Evolutionary conservation across 306 rosid species (phyloP), one percentile per base, ranked within the genome.

Genomic region (Cucumis cinereus): DNA sequence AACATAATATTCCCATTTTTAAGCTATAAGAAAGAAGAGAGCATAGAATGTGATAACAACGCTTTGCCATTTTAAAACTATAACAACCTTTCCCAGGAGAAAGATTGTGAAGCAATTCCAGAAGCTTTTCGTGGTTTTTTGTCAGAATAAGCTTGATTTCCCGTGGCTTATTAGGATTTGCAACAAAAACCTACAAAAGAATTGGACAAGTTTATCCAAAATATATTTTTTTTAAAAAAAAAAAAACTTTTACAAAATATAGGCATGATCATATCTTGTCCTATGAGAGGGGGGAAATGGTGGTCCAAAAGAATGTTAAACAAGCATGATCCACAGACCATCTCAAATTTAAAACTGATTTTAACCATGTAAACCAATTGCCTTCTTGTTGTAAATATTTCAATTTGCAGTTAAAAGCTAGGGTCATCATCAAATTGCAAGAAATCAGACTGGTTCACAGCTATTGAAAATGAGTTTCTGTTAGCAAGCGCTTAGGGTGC

Each of bases 101-200:
- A 33, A 94, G 93, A 85, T 81, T 81, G 26, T 81, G 87, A 77
- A 94, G 96, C 88, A 94, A 82, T 14, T 88, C 95, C 71, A 84
- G 86, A 83, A 94, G 87, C 76, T 90, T 94, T 82, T 85, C 93
- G 73, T 81, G 81, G 89, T 94, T 94, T 79, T 89, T 94, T 15
- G 83, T 84, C 75, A 90, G 77, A 82, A 94, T 92, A 45, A 92
- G 80, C 83, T 92, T 89, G 68, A 94, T 87, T 23, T 94, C 97
- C 67, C 82, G 86, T 14, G 96, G 96, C 84, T 89, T 92, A 82
- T 84, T 85, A 20, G 99, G 99, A 81, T 94, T 94, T 30, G 99
- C 99, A 67, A 94, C 97, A 69, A 94, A 92, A 74, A 94, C 88
- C 97, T 92, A 88, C 75, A 82, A 74, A 50, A 64, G 15, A 59